Evolutionary conservation across 1,284 basidiomycete species (phyloP), one percentile per base, ranked within the genome.

Genomic region (Cerioporus squamosus): DNA sequence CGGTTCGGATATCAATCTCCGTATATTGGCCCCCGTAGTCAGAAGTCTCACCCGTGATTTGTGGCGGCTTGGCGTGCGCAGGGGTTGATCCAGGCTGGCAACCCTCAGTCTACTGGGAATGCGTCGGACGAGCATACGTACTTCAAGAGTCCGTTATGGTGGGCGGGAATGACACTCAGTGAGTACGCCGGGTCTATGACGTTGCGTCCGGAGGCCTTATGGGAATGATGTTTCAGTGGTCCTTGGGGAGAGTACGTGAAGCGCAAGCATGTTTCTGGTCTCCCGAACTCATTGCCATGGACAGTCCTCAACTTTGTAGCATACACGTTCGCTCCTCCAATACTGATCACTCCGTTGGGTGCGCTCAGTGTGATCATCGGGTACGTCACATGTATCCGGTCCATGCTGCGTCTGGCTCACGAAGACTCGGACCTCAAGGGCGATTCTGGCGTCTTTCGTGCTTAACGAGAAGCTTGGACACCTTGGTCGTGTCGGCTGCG

Each of bases 251-350:
- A 76, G 94, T 95, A 67, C 67, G 77, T 63, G 26, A 5, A 51
- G 31, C 48, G 18, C 15, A 29, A 39, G 29, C n/a, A 10, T 24
- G 29, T 29, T n/a, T 20, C 18, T 18, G 15, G 20, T 3, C 17
- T 51, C 39, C 23, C 29, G 14, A 7, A 18, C 20, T 26, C 38
- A 23, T 38, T 22, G 17, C 18, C 12, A 15, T 20, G 29, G 14
- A 12, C 68, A 97, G 96, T 97, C 56, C 95, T 95, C 66, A 99
- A 99, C 79, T 99, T 99, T 76, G 95, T 97, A 7, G 97, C 97
- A 6, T 99, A 99, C 74, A 94, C 95, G 0, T 99, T 98, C 70
- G 97, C 97, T 0, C 97, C 97, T 55, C 95, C 97, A 64, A 97
- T 98, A 69, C 81, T 99, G 55, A 95, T 99, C 44, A 98, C 97